Evolutionary conservation across 257 asterid species (phyloP), one percentile per base, ranked within the genome.

Genomic region (Echites panduratus): DNA sequence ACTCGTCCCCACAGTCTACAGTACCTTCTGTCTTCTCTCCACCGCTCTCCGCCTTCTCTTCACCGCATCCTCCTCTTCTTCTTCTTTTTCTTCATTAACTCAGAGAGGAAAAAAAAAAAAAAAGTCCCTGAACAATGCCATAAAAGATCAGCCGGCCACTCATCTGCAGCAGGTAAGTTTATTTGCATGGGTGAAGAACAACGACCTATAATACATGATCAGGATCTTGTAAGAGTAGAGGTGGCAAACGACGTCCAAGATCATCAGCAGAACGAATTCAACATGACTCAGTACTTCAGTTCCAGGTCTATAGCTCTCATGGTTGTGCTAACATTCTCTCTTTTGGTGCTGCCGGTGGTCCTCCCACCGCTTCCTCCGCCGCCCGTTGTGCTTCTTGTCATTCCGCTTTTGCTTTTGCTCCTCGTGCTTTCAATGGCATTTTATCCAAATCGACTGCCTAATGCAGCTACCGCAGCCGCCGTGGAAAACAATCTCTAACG

Each of bases 301-400:
- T 27, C 40, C 2, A 80, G 57, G 50, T 72, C 9, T 9, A 27
- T 77, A 0, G 43, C 77, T 1, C 17, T 82, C 41, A 85, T 88
- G 93, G 53, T 76, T 54, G 14, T 75, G 40, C 41, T 84, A 0
- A 77, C 91, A 68, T 53, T 77, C 32, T 70, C 86, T 0, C 81
- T 80, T 13, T 16, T 80, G 73, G 49, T 77, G 4, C 44, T 66
- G 80, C 97, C 97, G 80, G 78, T 83, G 8, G 41, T 87, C 32
- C 85, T 89, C 35, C 97, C 97, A 20, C 90, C 96, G 65, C 89
- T 89, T 8, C 89, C 93, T 40, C 96, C 96, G 35, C 96, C 96
- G 67, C 89, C 91, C 7, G 70, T 68, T 24, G 1, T 75, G 78
- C 66, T 89, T 58, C 90, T 89, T 57, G 70, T 81, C 66, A 35